Base-by-base conservation (phyloP, 371 early-diverging fungal species). In the Mucor velutinosus region DNA sequence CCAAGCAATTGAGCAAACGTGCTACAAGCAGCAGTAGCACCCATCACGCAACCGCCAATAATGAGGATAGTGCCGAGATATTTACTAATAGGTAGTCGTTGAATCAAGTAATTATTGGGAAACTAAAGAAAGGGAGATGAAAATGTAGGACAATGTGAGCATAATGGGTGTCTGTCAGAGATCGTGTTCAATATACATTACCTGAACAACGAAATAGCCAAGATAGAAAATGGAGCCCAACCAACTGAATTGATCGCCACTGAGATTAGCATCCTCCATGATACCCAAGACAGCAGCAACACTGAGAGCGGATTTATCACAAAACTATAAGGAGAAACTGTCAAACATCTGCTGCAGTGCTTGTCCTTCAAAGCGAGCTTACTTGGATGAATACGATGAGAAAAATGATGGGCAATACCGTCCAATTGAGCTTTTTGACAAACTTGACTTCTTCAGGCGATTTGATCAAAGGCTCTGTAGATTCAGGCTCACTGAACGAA, bases 231-330 rank as follows among this genome's bases (percentile, higher is more conserved):
- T 67, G 1, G 81, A 71, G 1, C 78, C 69, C 14, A 77, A 27
- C 77, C 62, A 77, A 55, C 69, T 70, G 47, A 71, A 81, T 23
- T 78, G 70, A 27, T 49, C 55, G 1, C 66, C 75, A 21, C 53
- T 43, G 10, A 77, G 39, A 6, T 67, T 21, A 7, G 71, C 61
- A 32, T 81, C 81, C 7, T 64, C 39, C 7, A 66, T 69, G 29
- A 81, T 67, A 11, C 81, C 79, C 14, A 78, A 55, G 1, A 81
- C 76, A 43, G 77, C 73, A 27, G 74, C 76, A 43, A 73, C 66
- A 39, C 73, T 74, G 17, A 81, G 45, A 29, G 76, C 71, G 19
- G 81, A 72, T 67, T 81, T 81, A 41, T 81, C 81, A 29, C 73
- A 75, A 51, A 80, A 80, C 76, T 80, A 68, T 23, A 0, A 12